Conservation (phyloP, 164 flowering plant genomes). For the Buxus sempervirens region DNA sequence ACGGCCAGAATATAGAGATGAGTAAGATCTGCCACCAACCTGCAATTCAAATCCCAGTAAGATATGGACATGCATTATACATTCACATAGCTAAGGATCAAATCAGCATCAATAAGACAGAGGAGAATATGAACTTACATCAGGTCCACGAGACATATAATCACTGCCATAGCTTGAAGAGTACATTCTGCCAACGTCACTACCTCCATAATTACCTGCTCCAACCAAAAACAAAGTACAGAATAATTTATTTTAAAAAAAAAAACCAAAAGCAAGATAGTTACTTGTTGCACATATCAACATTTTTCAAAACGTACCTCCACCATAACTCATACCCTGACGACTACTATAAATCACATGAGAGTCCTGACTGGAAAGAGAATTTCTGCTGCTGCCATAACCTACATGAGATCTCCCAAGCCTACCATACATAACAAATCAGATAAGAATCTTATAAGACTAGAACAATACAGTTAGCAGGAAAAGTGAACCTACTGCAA, state of each 20-base stretch:
- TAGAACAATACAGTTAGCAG: neutral
- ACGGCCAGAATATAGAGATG: constrained; percentile 79
- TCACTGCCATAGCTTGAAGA: constrained; percentile 75
- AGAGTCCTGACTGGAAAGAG: constrained; percentile 67
- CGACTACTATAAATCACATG: constrained; percentile 73
- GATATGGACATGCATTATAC: neutral
- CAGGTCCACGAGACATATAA: constrained; percentile 71
- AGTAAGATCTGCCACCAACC: constrained; percentile 85
- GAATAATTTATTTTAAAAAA: too few species aligned
- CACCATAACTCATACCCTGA: constrained; percentile 70
- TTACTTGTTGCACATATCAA: neutral
- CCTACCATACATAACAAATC: constrained; percentile 27
- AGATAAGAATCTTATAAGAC: neutral
- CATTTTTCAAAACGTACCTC: constrained; percentile 39
- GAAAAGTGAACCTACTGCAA: neutral
- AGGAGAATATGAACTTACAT: constrained; percentile 39
- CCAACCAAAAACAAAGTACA: constrained; percentile 1
- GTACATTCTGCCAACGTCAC: constrained; percentile 75
- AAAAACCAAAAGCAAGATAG: neutral
- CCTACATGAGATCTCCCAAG: constrained; percentile 70
- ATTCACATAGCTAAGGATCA: neutral
- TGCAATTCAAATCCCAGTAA: constrained; percentile 20
- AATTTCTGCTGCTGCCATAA: constrained; percentile 63
- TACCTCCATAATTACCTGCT: constrained; percentile 68
- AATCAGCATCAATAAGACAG: neutral